Percentiles rank a stretch among this genome's conserved stretches.
These are phyloP conservation scores for Mikania micrantha DNA, from an alignment of 129 eudicot genomes.

Conservation along the genomic window DNA sequence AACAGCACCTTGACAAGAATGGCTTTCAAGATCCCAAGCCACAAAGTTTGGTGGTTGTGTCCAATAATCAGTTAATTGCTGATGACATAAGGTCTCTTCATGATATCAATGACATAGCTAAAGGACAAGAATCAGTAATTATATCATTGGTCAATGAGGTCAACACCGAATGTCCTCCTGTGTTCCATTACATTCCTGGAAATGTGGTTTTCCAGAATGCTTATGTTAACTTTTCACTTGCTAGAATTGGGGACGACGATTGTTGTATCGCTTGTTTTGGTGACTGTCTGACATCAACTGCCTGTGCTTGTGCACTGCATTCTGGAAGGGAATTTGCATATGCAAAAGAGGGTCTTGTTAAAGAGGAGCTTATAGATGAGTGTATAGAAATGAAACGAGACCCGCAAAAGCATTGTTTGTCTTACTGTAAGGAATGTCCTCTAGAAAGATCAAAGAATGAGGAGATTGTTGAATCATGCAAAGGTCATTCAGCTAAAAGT, in stretches of 20 bases:
- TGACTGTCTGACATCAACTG: conserved; percentile 51
- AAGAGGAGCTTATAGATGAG: conserved; percentile 60
- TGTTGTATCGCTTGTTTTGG: conserved; percentile 67
- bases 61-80: conserved; percentile 24
- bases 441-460: conserved; percentile 67
- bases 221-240: conserved; percentile 62
- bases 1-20: conserved; percentile 10
- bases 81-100: conserved; percentile 22
- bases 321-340: conserved; percentile 74
- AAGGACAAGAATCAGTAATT: conserved; percentile 66
- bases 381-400: conserved; percentile 73
- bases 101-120: conserved; percentile 56
- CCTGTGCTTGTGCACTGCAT: conserved; percentile 69
- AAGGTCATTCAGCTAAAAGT: conserved; percentile 74
- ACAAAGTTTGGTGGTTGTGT: conserved; percentile 34
- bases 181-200: conserved; percentile 66
- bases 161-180: conserved; percentile 56
- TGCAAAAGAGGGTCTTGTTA: conserved; percentile 73
- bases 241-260: conserved; percentile 61
- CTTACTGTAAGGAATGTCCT: conserved; percentile 85
- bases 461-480: conserved; percentile 62
- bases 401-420: conserved; percentile 55
- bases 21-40: conserved; percentile 18
- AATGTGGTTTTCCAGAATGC: conserved; percentile 74
- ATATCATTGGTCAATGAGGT: conserved; percentile 56